A percentile compares a stretch with the other conserved stretches of the same genome.
Evolutionary conservation across 768 basidiomycete species (phyloP).

Genomic region (Pluteus cervinus): DNA sequence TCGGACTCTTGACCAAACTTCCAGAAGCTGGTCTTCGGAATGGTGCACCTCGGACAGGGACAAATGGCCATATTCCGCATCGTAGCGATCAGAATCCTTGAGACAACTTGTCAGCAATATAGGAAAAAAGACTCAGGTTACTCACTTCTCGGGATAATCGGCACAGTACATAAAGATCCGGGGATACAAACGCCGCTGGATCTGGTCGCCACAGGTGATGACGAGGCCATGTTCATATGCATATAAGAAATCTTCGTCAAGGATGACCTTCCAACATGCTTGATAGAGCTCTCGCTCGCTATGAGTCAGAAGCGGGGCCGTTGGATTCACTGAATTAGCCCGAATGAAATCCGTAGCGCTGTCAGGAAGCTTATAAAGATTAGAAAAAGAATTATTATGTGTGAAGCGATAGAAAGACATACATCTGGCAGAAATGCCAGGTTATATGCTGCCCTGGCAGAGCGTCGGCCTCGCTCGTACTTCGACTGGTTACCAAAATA

Average conservation of each 20-base stretch:
- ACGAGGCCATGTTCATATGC: slow-evolving; percentile 7
- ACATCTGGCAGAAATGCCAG: slow-evolving; percentile 36
- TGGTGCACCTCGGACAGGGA: slow-evolving; percentile 23
- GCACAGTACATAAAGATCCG: slow-evolving; percentile 9
- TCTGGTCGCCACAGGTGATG: slow-evolving; percentile 4
- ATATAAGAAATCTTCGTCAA: slow-evolving; percentile 2
- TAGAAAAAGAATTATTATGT: background rate
- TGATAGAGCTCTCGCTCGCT: slow-evolving; percentile 1
- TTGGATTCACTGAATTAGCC: background rate
- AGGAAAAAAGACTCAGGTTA: background rate
- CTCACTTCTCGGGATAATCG: slow-evolving; percentile 7
- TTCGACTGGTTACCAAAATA: slow-evolving; percentile 36
- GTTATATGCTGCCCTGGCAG: slow-evolving; percentile 25
- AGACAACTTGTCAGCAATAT: background rate
- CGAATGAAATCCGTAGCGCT: slow-evolving; percentile 11
- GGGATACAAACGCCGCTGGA: slow-evolving; percentile 6
- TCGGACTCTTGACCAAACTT: slow-evolving; percentile 16
- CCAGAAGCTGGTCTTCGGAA: slow-evolving; percentile 11
- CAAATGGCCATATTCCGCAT: slow-evolving; percentile 17
- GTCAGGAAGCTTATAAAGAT: slow-evolving; percentile 21
- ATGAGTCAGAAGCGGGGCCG: background rate
- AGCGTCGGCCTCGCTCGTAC: slow-evolving; percentile 24
- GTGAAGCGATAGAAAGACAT: slow-evolving; percentile 3
- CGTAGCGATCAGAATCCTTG: slow-evolving; percentile 17
- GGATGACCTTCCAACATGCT: background rate